Base-by-base conservation (phyloP, 1,139 yeast species). In the Pichia cactophila region DNA sequence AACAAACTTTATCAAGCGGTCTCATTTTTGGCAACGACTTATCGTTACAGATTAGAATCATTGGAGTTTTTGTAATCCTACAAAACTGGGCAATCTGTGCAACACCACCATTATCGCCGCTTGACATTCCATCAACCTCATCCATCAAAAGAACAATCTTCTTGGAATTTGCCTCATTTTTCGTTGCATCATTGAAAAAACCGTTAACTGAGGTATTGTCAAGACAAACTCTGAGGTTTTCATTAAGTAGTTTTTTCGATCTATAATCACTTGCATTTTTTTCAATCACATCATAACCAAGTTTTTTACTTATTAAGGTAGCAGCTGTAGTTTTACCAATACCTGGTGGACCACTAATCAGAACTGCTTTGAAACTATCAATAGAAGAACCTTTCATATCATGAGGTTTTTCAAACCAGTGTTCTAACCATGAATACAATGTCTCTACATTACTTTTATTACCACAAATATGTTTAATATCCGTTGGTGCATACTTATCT, bases 71-170 rank as follows among this genome's bases (percentile, higher is more conserved):
- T 0, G 98, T 89, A 44, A 80, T 82, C 42, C 84, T 76, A 64
- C 97, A 92, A 59, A 88, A 84, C 42, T 84, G 82, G 0, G 97
- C 90, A 69, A 94, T 75, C 51, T 92, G 95, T 28, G 97, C 97
- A 23, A 94, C 96, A 56, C 99, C 99, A 55, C 98, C 99, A 60
- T 94, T 83, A 66, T 94, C 99, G 56, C 99, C 99, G 61, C 95
- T 89, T 42, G 96, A 87, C 98, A 94, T 92, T 58, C 99, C 99
- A 66, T 94, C 99, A 33, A 94, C 98, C 69, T 94, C 99, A 68
- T 94, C 99, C 97, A 94, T 89, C 56, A 94, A 85, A 46, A 92
- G 75, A 47, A 90, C 89, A 58, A 90, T 81, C 50, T 78, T 80
- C 39, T 57, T 60, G 17, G 60, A 60, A 42, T 61, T 64, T 42